Conservation (phyloP, 441 rosid species). For the Manihot esculenta region DNA sequence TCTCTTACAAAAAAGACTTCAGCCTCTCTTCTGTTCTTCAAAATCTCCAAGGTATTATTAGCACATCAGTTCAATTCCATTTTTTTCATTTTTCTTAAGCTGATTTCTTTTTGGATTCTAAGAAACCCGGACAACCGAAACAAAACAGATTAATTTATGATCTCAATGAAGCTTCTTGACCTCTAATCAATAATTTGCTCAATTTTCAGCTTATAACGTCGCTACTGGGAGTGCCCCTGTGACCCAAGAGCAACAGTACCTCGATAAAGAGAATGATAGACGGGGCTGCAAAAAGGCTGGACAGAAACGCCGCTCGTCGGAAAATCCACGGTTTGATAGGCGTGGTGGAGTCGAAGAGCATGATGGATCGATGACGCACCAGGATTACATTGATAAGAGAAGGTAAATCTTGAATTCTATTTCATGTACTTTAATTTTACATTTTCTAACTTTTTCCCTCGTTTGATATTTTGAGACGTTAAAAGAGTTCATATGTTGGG, state of each 20-base stretch:
- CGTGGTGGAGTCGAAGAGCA: slow-evolving; percentile 24
- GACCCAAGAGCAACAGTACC: slow-evolving; percentile 29
- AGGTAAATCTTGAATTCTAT: slow-evolving; percentile 28
- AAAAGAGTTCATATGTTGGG: background rate
- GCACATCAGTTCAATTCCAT: background rate
- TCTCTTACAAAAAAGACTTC: slow-evolving; percentile 51
- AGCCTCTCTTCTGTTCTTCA: slow-evolving; percentile 60
- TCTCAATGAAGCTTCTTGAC: background rate
- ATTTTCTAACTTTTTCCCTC: background rate
- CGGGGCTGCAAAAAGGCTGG: slow-evolving; percentile 16
- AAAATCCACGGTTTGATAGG: slow-evolving; percentile 22
- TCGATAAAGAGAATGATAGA: slow-evolving; percentile 16
- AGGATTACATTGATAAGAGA: slow-evolving; percentile 51
- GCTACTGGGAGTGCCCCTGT: slow-evolving; percentile 54
- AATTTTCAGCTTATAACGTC: slow-evolving; percentile 47
- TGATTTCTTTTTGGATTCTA: background rate
- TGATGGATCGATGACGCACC: slow-evolving; percentile 61
- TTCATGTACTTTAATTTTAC: background rate
- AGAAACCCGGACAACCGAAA: background rate
- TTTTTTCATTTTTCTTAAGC: background rate
- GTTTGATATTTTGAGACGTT: background rate
- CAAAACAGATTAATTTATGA: background rate
- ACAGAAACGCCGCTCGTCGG: slow-evolving; percentile 35
- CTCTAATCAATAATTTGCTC: slow-evolving; percentile 1
- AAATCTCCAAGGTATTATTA: slow-evolving; percentile 49